These are phyloP conservation scores for Penicillium rolfsii DNA, from an alignment of 2,329 filamentous ascomycete genomes.

Conservation along the genomic window DNA sequence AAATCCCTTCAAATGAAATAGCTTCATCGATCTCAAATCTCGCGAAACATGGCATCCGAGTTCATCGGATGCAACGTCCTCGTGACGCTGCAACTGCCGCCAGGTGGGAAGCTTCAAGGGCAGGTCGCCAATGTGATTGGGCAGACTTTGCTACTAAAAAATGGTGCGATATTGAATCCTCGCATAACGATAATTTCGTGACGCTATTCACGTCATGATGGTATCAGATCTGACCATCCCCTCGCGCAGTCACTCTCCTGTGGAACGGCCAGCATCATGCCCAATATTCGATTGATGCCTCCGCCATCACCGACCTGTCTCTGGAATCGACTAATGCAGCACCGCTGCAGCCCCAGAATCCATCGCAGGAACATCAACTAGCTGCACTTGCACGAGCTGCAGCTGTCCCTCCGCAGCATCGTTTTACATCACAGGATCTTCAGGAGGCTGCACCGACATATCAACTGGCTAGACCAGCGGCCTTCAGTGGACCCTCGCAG, in stretches of 20 bases:
- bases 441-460: no score
- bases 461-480: slow-evolving; percentile 14
- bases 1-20: neutral
- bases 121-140: slow-evolving; percentile 72
- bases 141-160: slow-evolving; percentile 68
- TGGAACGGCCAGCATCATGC: slow-evolving; percentile 57
- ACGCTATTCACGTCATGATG: no score
- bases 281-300: slow-evolving; percentile 60
- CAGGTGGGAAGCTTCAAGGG: slow-evolving; percentile 67
- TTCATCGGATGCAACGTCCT: slow-evolving; percentile 78
- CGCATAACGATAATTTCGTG: no score
- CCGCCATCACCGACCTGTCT: slow-evolving; percentile 61
- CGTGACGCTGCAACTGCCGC: slow-evolving; percentile 70
- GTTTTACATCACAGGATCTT: no score
- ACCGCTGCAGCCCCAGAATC: slow-evolving; percentile 24
- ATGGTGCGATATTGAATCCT: slow-evolving; percentile 60
- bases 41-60: slow-evolving; percentile 61
- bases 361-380: slow-evolving; percentile 23
- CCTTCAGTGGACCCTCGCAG: slow-evolving; percentile 38
- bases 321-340: slow-evolving; percentile 27
- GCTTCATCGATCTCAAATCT: neutral
- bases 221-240: slow-evolving; percentile 27
- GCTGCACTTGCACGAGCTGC: slow-evolving; percentile 18
- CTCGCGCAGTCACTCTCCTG: slow-evolving; percentile 50
- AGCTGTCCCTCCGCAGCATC: slow-evolving; percentile 41